Percentiles rank a stretch among this genome's conserved stretches.
Evolutionary conservation across 192 early-diverging fungal species (phyloP).

Genomic region (Umbelopsis vinacea): DNA sequence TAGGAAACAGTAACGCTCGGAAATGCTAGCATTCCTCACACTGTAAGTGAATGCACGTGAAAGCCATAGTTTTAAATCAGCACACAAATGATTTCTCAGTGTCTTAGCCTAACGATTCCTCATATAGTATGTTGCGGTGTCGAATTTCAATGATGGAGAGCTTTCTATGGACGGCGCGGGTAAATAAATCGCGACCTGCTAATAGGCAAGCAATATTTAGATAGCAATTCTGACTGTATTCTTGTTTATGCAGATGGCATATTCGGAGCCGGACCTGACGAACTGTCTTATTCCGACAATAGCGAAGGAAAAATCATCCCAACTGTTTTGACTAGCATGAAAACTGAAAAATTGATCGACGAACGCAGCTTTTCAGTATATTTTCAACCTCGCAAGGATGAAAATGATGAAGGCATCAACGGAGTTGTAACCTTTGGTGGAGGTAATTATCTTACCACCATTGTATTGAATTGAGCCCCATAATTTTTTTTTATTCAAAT

Average conservation of each 20-base stretch:
- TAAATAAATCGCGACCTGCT: background rate
- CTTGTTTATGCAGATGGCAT: slow-evolving; percentile 7
- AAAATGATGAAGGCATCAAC: slow-evolving; percentile 22
- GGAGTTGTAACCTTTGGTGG: slow-evolving; percentile 40
- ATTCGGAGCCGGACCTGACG: slow-evolving; percentile 27
- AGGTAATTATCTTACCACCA: background rate
- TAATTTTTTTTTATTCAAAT: too few relatives aligned
- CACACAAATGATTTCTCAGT: too few relatives aligned
- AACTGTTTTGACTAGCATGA: slow-evolving; percentile 34
- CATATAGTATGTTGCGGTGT: slow-evolving; percentile 34
- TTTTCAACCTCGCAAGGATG: slow-evolving; percentile 24
- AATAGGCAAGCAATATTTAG: too few relatives aligned
- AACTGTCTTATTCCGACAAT: slow-evolving; percentile 29
- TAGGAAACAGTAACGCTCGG: slow-evolving; percentile 32
- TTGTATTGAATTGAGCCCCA: too few relatives aligned
- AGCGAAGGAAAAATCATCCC: slow-evolving; percentile 23
- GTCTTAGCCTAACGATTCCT: too few relatives aligned
- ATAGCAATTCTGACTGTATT: background rate
- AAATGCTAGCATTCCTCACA: slow-evolving; percentile 1
- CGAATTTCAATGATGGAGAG: slow-evolving; percentile 41
- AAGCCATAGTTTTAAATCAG: background rate
- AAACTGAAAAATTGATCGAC: slow-evolving; percentile 22
- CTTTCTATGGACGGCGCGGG: slow-evolving; percentile 31
- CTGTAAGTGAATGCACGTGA: slow-evolving; percentile 18
- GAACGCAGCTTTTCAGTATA: slow-evolving; percentile 37